Base-by-base conservation (phyloP, 768 basidiomycete genomes). In the Naganishia vishniacii region DNA sequence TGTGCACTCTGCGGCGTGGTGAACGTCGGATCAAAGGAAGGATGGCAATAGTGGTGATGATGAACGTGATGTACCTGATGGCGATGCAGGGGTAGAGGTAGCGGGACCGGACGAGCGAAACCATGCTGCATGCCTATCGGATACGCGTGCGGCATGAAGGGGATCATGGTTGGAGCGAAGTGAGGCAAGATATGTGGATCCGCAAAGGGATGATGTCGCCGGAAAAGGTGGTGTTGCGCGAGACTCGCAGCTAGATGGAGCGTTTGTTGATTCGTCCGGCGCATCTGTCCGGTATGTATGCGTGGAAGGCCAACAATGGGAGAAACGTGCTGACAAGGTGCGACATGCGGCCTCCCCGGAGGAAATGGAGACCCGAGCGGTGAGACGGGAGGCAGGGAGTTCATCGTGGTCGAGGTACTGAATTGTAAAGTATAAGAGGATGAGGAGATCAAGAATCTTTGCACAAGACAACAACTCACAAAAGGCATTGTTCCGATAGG, bases 11-110 rank as follows among this genome's bases (percentile, higher is more conserved):
- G 29, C 31, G 20, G 9, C 15, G 53, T 3, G n/a, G 32, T 2
- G 32, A 37, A 23, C 13, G 32, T 13, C 15, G 49, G 18, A 20
- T 37, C 26, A 2, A 37, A 56, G 20, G n/a, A 18, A 25, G 18
- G 53, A 13, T 26, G 53, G 53, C 25, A 20, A 13, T 56, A 34
- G 23, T 56, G 25, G 53, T 56, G 53, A 56, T 56, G 53, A 40
- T 56, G 34, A 7, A 37, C 7, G 34, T 37, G 42, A 20, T 9
- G 53, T 6, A 56, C 37, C 23, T 56, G 53, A 41, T 56, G 53
- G 5, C 28, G 47, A 25, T 56, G 31, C 9, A 20, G 37, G 3
- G 18, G n/a, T 6, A 37, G 18, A 25, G 53, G 20, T 34, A 37
- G 23, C 3, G 20, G 20, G 4, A 34, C n/a, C 13, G 34, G 32